Conservation (phyloP, 1,139 yeast species). For the Candida mesenterica region DNA sequence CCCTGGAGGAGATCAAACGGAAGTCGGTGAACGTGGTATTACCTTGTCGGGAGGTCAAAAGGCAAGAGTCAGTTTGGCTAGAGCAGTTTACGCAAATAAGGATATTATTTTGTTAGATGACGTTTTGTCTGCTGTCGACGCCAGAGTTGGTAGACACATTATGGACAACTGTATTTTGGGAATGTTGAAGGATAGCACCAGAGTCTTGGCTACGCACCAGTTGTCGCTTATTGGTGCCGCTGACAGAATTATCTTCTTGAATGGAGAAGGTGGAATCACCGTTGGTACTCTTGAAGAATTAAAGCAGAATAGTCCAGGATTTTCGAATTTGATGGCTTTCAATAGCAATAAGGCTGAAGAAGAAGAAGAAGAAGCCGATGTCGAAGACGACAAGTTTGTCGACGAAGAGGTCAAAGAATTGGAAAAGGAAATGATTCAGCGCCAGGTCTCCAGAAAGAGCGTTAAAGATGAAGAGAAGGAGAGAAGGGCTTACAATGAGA, state of each 20-base stretch:
- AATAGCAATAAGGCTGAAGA: slow-evolving; percentile 23
- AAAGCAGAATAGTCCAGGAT: slow-evolving; percentile 39
- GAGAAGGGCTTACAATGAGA: slow-evolving; percentile 17
- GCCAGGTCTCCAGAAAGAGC: slow-evolving; percentile 33
- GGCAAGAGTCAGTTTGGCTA: slow-evolving; percentile 79
- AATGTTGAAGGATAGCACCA: slow-evolving; percentile 55
- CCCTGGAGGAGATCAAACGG: slow-evolving; percentile 83
- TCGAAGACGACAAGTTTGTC: too few species aligned
- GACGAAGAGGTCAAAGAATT: slow-evolving; percentile 14
- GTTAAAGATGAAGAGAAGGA: slow-evolving; percentile 22
- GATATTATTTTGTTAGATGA: slow-evolving; percentile 78
- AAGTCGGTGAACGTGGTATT: slow-evolving; percentile 91
- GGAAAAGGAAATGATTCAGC: slow-evolving; percentile 15
- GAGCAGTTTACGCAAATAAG: slow-evolving; percentile 70
- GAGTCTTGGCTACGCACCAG: slow-evolving; percentile 85
- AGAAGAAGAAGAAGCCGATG: slow-evolving; percentile 13
- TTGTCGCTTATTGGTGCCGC: slow-evolving; percentile 67
- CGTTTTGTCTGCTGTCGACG: slow-evolving; percentile 88
- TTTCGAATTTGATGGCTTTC: slow-evolving; percentile 52
- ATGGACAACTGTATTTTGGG: slow-evolving; percentile 70
- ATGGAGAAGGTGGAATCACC: slow-evolving; percentile 61
- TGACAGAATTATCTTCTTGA: slow-evolving; percentile 65
- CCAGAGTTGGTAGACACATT: slow-evolving; percentile 82
- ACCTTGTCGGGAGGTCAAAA: slow-evolving; percentile 93
- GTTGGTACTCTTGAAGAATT: slow-evolving; percentile 60